phyloP scores from a whole-genome alignment of 2,329 filamentous ascomycete genomes.

The Hypoxylon sp. region DNA sequence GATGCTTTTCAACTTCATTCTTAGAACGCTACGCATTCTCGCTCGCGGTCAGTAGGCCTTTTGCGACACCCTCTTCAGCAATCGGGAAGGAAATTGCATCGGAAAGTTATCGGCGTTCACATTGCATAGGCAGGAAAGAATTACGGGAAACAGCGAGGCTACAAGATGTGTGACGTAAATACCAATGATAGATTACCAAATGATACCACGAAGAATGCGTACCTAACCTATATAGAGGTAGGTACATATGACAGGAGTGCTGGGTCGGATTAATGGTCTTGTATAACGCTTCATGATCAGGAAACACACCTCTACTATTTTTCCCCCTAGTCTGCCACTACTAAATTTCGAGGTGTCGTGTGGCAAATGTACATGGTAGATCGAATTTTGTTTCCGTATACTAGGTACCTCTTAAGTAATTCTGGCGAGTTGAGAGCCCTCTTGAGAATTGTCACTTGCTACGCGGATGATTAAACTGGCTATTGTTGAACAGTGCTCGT shows the following conservation, averaged over 20 bases:
- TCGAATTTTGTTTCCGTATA: neutral
- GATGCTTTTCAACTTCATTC: conserved; percentile 59
- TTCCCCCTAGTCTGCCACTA: neutral
- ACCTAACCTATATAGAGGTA: conserved; percentile 9
- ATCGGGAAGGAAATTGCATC: neutral
- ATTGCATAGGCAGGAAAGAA: neutral
- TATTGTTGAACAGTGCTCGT: neutral
- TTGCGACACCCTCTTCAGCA: neutral
- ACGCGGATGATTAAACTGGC: neutral
- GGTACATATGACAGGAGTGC: conserved; percentile 16
- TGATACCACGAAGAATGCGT: conserved; percentile 34
- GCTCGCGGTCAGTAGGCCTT: conserved; percentile 23
- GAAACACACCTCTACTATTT: conserved; percentile 18
- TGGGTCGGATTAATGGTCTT: conserved; percentile 10
- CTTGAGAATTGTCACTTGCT: neutral
- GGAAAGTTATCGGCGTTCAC: neutral
- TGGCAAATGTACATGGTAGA: neutral
- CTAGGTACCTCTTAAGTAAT: neutral
- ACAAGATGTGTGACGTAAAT: conserved; percentile 16
- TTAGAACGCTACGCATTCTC: conserved; percentile 45
- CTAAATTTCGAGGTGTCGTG: too few species aligned
- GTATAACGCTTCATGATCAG: conserved; percentile 8
- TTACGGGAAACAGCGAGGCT: neutral
- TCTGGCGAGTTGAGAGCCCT: neutral
- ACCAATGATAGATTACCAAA: conserved; percentile 17